These are phyloP conservation scores for Dioszegia hungarica DNA, from an alignment of 768 basidiomycete species.

Conservation along the genomic window DNA sequence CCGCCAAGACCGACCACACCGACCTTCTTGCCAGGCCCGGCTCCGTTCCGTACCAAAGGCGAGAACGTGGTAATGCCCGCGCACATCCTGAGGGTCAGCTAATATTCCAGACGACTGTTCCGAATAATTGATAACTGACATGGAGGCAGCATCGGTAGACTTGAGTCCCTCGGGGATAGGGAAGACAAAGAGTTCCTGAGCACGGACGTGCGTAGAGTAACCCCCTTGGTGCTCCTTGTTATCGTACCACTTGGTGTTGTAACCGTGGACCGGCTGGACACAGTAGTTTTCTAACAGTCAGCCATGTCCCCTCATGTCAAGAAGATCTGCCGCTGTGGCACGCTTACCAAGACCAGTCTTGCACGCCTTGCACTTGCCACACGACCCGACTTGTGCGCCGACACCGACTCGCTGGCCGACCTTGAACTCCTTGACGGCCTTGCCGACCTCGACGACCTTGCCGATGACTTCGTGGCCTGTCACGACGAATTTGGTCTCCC, in stretches of 20 bases:
- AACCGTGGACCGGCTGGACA: constrained; percentile 39
- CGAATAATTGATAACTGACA: constrained; percentile 45
- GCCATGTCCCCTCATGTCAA: background rate
- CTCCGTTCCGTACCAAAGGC: constrained; percentile 57
- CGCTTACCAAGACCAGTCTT: constrained; percentile 53
- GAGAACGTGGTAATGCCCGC: constrained; percentile 64
- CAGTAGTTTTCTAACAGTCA: constrained; percentile 38
- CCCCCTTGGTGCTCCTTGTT: constrained; percentile 51
- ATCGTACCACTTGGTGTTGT: constrained; percentile 47
- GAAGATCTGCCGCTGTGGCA: background rate
- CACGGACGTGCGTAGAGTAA: constrained; percentile 55
- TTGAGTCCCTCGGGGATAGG: constrained; percentile 58
- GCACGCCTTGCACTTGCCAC: constrained; percentile 55
- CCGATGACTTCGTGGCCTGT: constrained; percentile 48
- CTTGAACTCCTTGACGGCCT: constrained; percentile 44
- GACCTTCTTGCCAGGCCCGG: constrained; percentile 61
- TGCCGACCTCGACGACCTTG: constrained; percentile 45
- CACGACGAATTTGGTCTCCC: constrained; percentile 36
- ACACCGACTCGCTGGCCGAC: constrained; percentile 60
- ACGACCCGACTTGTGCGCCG: constrained; percentile 57
- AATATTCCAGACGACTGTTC: background rate
- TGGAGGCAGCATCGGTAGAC: constrained; percentile 58
- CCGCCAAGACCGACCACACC: constrained; percentile 66
- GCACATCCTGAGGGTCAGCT: constrained; percentile 52
- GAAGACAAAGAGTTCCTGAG: constrained; percentile 57